Conservation (phyloP, 305 asterid species). For the Solanum chacoense region DNA sequence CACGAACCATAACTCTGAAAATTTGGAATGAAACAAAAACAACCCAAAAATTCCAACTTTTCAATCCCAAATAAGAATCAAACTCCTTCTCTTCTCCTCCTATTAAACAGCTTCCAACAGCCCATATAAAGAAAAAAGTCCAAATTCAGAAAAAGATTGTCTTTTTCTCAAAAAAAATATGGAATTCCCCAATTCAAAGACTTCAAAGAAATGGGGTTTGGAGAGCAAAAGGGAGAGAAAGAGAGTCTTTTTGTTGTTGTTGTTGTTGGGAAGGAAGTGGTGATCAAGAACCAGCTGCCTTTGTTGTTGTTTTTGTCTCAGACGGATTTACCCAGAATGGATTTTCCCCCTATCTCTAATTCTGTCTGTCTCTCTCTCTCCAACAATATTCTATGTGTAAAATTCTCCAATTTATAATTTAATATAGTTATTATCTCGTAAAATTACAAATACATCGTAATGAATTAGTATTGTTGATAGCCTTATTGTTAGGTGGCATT, state of each 20-base stretch:
- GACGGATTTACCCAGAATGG: slow-evolving; percentile 18
- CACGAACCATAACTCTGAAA: slow-evolving; percentile 31
- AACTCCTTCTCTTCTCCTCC: neutral
- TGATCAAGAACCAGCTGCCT: slow-evolving; percentile 15
- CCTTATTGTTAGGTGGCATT: neutral
- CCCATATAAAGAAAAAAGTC: neutral
- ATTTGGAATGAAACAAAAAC: neutral
- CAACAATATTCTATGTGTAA: neutral
- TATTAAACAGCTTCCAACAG: neutral
- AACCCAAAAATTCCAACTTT: neutral
- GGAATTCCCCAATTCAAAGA: neutral
- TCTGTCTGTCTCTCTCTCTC: neutral
- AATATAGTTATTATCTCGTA: neutral
- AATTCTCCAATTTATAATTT: neutral
- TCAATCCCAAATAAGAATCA: neutral
- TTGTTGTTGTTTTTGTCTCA: neutral
- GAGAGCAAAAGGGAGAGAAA: neutral
- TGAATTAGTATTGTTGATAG: neutral
- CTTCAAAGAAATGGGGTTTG: neutral
- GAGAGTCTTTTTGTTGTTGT: neutral
- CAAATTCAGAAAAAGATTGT: neutral
- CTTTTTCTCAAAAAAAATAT: neutral
- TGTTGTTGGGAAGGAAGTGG: neutral
- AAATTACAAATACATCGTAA: neutral
- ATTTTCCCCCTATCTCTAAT: neutral